Base-by-base conservation (phyloP, 495 filamentous ascomycete genomes). In the Amphirosellinia nigrospora region DNA sequence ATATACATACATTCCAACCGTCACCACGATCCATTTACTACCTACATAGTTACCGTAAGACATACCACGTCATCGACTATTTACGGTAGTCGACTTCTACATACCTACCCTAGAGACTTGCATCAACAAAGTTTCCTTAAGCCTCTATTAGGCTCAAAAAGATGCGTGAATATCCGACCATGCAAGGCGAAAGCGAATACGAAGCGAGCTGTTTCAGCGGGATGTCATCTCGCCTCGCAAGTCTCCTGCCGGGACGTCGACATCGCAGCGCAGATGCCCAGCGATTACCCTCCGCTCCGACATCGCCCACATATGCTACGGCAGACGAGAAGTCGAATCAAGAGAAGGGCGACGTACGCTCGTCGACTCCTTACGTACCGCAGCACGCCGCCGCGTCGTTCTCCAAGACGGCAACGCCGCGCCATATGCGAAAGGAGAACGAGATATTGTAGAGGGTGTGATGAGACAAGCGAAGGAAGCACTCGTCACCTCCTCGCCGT, bases 381-480 rank as follows among this genome's bases (percentile, higher is more conserved):
- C 79, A 76, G 1, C 81, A 86, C 56, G 81, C 84, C 4, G 79
- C 73, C 8, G 64, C 73, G 8, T 79, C 83, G n/a, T 81, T 80
- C 71, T 69, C 83, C 21, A 78, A 72, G 69, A 84, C 83, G 0
- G 77, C 82, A 19, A 81, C 82, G 8, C 70, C 81, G 9, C 68
- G 68, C 9, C 52, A 61, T 15, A 84, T 84, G 74, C 81, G 70
- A 58, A 69, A 69, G 48, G 77, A 75, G 8, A 82, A 82, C 59
- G 78, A 79, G 53, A 75, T 76, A 39, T 66, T 78, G n/a, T 81
- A 71, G 67, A 8, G n/a, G 26, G 23, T 21, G 13, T 26, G 21
- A 46, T 8, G 19, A n/a, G 4, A 10, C 19, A 34, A 4, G n/a
- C 21, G 16, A 15, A 45, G 23, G 10, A 11, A 21, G 19, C 16